phyloP scores from a whole-genome alignment of 306 rosid genomes.

The Cucumis cinereus region DNA sequence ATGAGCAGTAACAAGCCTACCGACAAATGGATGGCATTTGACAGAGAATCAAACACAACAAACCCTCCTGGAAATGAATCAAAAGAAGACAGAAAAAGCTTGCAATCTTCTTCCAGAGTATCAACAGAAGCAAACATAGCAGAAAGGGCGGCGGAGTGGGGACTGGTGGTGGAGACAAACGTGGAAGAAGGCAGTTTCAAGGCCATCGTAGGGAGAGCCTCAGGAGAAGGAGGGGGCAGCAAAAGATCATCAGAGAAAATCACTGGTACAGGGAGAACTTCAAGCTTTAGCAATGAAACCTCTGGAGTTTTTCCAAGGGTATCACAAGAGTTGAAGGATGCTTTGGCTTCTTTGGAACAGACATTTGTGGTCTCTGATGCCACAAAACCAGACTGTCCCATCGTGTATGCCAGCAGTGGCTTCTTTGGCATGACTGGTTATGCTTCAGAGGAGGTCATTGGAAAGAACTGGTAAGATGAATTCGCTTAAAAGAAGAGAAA shows the following conservation, averaged over 20 bases:
- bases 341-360: conserved; percentile 65
- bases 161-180: conserved; percentile 47
- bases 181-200: conserved; percentile 28
- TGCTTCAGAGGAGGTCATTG: conserved; percentile 72
- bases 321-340: conserved; percentile 69
- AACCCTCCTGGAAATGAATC: background rate
- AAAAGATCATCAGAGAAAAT: conserved; percentile 35
- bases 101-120: background rate
- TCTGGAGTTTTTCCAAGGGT: conserved; percentile 47
- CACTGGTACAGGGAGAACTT: conserved; percentile 12
- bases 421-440: conserved; percentile 88
- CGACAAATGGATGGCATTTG: conserved; percentile 10
- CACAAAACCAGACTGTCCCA: conserved; percentile 88
- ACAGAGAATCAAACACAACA: background rate
- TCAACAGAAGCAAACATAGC: conserved; percentile 42
- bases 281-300: conserved; percentile 23
- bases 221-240: conserved; percentile 25
- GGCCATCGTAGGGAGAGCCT: conserved; percentile 18
- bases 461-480: conserved; percentile 62
- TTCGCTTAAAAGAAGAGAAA: background rate
- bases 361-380: conserved; percentile 97
- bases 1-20: background rate
- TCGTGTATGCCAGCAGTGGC: conserved; percentile 84
- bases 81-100: background rate
- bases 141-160: conserved; percentile 83